These are phyloP conservation scores for Hypericum perforatum DNA, from an alignment of 345 rosid species.

Conservation along the genomic window DNA sequence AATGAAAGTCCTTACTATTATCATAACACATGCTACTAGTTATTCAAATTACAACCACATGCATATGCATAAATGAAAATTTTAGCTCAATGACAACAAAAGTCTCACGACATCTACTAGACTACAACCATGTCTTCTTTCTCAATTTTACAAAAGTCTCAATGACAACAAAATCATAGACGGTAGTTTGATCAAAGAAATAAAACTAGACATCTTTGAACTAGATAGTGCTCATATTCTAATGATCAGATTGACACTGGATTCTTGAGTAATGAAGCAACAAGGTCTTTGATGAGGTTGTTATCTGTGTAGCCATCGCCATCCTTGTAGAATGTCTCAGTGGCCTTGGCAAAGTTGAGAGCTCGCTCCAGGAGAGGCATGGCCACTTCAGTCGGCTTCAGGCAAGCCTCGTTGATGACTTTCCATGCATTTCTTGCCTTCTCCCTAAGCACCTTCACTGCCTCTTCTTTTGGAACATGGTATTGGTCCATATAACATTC, in stretches of 20 bases:
- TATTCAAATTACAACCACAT: too few relatives aligned
- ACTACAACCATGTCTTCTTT: too few relatives aligned
- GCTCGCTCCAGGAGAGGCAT: background rate
- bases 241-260: background rate
- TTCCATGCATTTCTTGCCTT: background rate
- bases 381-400: background rate
- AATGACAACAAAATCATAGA: too few relatives aligned
- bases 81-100: too few relatives aligned
- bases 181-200: too few relatives aligned
- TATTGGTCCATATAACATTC: background rate
- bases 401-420: background rate
- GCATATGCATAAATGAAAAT: too few relatives aligned
- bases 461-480: background rate
- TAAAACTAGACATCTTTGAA: too few relatives aligned
- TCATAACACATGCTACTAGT: too few relatives aligned
- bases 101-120: too few relatives aligned
- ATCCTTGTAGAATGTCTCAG: background rate
- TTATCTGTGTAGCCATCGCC: background rate
- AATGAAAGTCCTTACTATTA: too few relatives aligned
- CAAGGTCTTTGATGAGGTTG: background rate
- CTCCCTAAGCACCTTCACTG: background rate
- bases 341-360: background rate
- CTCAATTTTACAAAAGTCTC: too few relatives aligned
- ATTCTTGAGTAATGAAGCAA: background rate
- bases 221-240: too few relatives aligned